Evolutionary conservation across 192 early-diverging fungal genomes (phyloP), one percentile per base, ranked within the genome.

Genomic region (Coemansia sp.): DNA sequence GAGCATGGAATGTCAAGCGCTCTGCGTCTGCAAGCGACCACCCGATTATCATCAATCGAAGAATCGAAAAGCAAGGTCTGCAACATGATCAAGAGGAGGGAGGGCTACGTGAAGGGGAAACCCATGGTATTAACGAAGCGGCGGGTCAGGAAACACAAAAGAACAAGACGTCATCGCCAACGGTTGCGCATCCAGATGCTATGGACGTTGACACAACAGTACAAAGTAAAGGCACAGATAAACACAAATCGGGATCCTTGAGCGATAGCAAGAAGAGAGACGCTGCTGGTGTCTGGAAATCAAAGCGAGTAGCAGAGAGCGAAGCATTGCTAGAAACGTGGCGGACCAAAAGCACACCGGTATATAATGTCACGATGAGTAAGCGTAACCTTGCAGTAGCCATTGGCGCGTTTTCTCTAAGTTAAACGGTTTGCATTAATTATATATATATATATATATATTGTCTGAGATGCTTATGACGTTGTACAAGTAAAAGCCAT

Each of bases 301-400:
- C 70, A 66, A 56, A 71, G 58, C 46, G 67, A 37, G 33, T 69
- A 30, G 25, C 48, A 28, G 70, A 75, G 39, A 86, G 83, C 59
- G 82, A 86, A 2, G 86, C 89, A 43, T 85, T 89, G 49, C 64
- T 96, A 18, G 86, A 82, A 4, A 86, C 91, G 0, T 97, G 90
- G 75, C 87, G 86, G 12, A 99, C 97, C 3, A 97, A 97, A 74
- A 85, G 86, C 68, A 97, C 97, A 35, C 95, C 97, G 0, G 87
- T 96, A 26, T 93, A 93, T 69, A 86, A 86, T 56, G 83, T 96
- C 35, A 76, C 87, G 65, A 97, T 94, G 75, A 95, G 90, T 20
- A 84, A 86, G 67, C 84, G 91, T 33, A 99, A 97, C 71, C 78
- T 99, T 10, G 87, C 91, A 39, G 75, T 96, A 21, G 91, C 93